Percentiles rank a stretch among this genome's conserved stretches.
phyloP scores from a whole-genome alignment of 306 rosid genomes.

The Citrullus amarus region DNA sequence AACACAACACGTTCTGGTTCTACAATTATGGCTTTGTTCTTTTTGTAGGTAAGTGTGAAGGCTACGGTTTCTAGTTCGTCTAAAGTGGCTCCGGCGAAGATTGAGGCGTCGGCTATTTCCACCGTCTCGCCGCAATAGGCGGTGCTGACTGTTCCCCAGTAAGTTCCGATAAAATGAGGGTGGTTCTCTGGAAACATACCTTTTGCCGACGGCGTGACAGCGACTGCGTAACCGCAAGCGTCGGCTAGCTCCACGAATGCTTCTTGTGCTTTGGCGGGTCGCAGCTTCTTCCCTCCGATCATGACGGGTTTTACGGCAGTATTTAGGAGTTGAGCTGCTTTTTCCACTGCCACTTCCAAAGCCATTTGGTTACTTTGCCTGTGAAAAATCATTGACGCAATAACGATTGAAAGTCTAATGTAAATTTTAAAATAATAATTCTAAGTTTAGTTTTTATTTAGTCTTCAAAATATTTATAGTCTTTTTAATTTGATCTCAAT shows the following conservation, averaged over 20 bases:
- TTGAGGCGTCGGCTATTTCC: conserved; percentile 55
- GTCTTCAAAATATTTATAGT: too few relatives aligned
- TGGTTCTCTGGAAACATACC: conserved; percentile 72
- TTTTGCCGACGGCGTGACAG: conserved; percentile 83
- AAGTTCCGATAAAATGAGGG: conserved; percentile 77
- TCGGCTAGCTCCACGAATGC: conserved; percentile 77
- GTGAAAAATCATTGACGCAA: not conserved
- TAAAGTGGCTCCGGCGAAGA: conserved; percentile 52
- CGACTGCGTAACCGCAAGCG: conserved; percentile 51
- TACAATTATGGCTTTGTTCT: conserved; percentile 41
- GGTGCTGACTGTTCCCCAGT: conserved; percentile 67
- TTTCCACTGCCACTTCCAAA: conserved; percentile 73
- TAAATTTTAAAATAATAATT: too few relatives aligned
- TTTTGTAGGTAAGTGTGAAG: conserved; percentile 49
- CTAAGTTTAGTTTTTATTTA: too few relatives aligned
- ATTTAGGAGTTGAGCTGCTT: conserved; percentile 59
- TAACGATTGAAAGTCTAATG: too few relatives aligned
- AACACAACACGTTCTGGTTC: conserved; percentile 47
- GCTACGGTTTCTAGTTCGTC: conserved; percentile 48
- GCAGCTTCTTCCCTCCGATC: conserved; percentile 72
- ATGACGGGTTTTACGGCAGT: conserved; percentile 80
- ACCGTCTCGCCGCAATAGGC: conserved; percentile 53
- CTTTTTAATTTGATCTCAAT: too few relatives aligned
- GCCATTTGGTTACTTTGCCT: not conserved
- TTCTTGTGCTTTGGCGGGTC: conserved; percentile 43